Base-by-base conservation (phyloP, 768 basidiomycete genomes). In the Lentinula boryana region DNA sequence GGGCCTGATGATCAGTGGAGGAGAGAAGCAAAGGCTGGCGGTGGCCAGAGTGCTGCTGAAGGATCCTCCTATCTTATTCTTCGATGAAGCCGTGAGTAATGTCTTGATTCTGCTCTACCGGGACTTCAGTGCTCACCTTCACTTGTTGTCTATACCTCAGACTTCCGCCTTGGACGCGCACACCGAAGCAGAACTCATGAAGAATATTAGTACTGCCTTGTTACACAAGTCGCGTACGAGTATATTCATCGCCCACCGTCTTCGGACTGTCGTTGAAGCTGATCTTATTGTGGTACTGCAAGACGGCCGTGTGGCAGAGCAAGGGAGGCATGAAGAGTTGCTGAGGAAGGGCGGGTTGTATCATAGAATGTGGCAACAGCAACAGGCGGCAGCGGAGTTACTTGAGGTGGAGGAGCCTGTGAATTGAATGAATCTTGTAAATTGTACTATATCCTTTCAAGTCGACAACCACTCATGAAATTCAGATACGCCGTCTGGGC, bases 1-100 rank as follows among this genome's bases (percentile, higher is more conserved):
- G 43, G 97, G 97, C 4, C 71, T 98, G 69, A 99, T 99, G 97
- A 93, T 99, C 52, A 95, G 93, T 40, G 97, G 97, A 0, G 97
- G 97, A 1, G 97, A 99, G 81, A 99, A 99, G 74, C 97, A 99
- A 78, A 75, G 97, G 55, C 74, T 99, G 66, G 97, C 97, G 2
- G 92, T 99, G 16, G 97, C 97, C 23, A 78, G 97, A 27, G 87
- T 95, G 36, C 73, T 99, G 67, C 74, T 98, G 53, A 98, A 98
- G 76, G 90, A 99, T 71, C 95, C 97, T 0, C 88, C 90, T 12
- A 98, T 98, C 66, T 68, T 98, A 67, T 98, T 98, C 78, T 99
- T 99, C 68, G 97, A 99, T 68, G 97, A 99, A 74, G 97, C 97
- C 43, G 95, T 95, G 66, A 68, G 92, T 79, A 41, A 16, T 61